Percentiles rank a stretch among this genome's conserved stretches.
phyloP scores from a whole-genome alignment of 1,139 yeast genomes.

The Protomyces arabidopsidicola region DNA sequence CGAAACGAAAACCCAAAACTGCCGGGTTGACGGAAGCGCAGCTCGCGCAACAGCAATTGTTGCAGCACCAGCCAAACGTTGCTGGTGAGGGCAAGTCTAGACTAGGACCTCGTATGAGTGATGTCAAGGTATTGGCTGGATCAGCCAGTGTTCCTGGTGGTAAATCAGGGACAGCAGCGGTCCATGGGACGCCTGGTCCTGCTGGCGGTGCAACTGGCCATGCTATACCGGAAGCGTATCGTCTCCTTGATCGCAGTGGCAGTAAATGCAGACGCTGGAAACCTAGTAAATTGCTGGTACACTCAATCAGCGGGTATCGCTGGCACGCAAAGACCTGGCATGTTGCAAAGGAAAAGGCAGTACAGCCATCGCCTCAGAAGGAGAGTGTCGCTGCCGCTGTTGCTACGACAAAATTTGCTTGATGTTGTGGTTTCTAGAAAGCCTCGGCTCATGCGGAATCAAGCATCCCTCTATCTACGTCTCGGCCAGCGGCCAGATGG shows the following conservation, averaged over 20 bases:
- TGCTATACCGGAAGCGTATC: neutral
- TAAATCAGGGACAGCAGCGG: neutral
- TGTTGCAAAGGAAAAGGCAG: too few relatives aligned
- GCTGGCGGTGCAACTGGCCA: neutral
- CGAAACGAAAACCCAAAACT: neutral
- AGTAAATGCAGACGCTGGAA: neutral
- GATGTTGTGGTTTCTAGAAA: too few relatives aligned
- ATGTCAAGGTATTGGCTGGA: too few relatives aligned
- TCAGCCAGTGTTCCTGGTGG: neutral
- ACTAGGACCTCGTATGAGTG: neutral
- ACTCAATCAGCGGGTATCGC: neutral
- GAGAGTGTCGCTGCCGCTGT: too few relatives aligned
- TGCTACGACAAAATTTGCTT: too few relatives aligned
- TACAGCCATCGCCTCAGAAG: too few relatives aligned
- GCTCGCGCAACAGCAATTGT: neutral
- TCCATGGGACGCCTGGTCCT: neutral
- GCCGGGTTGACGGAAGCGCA: neutral
- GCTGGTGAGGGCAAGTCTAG: neutral
- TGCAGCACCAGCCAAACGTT: neutral
- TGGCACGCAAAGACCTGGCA: neutral
- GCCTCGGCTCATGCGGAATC: too few relatives aligned
- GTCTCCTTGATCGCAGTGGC: neutral
- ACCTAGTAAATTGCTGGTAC: neutral
- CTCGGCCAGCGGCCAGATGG: too few relatives aligned
- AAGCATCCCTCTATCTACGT: too few relatives aligned